A percentile compares a stretch with the other conserved stretches of the same genome.
phyloP scores from a whole-genome alignment of 768 basidiomycete genomes.

The Rhodotorula sphaerocarpa region DNA sequence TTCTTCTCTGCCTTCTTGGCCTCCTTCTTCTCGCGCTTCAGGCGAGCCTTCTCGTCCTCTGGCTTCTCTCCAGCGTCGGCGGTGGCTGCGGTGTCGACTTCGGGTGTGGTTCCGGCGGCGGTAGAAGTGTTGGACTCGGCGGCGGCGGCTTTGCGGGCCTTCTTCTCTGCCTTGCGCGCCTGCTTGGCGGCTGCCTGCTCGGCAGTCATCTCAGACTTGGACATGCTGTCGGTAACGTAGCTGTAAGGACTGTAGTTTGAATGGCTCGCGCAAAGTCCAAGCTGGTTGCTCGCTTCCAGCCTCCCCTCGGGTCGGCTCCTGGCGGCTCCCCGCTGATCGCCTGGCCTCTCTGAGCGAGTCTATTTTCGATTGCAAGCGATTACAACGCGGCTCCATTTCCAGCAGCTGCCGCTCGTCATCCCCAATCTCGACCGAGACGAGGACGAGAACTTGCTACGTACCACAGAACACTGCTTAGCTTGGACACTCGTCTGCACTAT shows the following conservation, averaged over 20 bases:
- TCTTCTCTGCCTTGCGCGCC: constrained; percentile 33
- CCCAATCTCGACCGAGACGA: no score
- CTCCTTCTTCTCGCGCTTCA: constrained; percentile 31
- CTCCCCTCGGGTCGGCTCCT: no score
- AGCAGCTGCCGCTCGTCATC: no score
- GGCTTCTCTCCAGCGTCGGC: constrained; percentile 9
- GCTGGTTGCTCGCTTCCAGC: not conserved
- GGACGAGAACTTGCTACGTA: no score
- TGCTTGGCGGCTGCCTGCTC: constrained; percentile 17
- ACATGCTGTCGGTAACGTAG: constrained; percentile 1
- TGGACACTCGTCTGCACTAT: not conserved
- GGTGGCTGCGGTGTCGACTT: constrained; percentile 2
- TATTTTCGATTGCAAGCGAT: no score
- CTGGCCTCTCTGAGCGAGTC: no score
- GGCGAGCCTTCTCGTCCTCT: constrained; percentile 43
- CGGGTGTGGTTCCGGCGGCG: no score
- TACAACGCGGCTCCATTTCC: no score
- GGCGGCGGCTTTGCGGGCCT: constrained; percentile 23
- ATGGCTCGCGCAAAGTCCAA: no score
- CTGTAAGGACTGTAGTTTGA: no score
- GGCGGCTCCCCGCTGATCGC: no score
- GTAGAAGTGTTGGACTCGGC: not conserved
- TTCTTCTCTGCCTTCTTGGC: constrained; percentile 25
- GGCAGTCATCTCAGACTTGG: constrained; percentile 16
- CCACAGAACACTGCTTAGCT: no score